Evolutionary conservation across 768 basidiomycete genomes (phyloP).

Genomic region (Naganishia friedmannii): DNA sequence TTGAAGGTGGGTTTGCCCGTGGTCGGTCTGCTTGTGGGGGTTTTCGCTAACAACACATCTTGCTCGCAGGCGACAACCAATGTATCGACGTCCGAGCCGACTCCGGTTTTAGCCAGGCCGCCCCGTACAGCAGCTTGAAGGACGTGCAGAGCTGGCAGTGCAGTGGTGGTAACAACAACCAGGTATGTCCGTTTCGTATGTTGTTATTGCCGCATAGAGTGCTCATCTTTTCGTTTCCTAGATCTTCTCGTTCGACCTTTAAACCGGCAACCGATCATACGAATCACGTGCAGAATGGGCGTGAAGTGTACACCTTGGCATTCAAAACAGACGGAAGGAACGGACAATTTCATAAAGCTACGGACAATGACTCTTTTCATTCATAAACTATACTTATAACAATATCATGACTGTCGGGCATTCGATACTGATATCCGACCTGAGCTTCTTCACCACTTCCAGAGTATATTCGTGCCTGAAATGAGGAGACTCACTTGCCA

Average conservation of each 20-base stretch:
- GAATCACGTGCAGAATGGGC: too few species aligned
- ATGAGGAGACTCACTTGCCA: too few species aligned
- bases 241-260: conserved; percentile 10
- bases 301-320: too few species aligned
- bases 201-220: not conserved
- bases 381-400: too few species aligned
- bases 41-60: not conserved
- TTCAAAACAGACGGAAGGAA: too few species aligned
- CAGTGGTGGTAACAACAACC: conserved; percentile 22
- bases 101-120: not conserved
- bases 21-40: not conserved
- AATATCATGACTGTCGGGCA: too few species aligned
- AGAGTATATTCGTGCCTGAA: too few species aligned
- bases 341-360: too few species aligned
- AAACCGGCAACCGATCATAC: not conserved
- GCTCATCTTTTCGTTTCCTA: not conserved
- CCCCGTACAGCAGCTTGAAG: conserved; percentile 25
- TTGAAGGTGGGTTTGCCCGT: conserved; percentile 16
- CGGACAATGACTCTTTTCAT: too few species aligned
- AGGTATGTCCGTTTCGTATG: conserved; percentile 10
- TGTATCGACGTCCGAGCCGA: conserved; percentile 27
- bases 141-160: conserved; percentile 25
- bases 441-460: too few species aligned
- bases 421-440: too few species aligned
- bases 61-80: conserved; percentile 27